These are phyloP conservation scores for Phialophora tarda DNA, from an alignment of 2,329 filamentous ascomycete species.

Conservation along the genomic window DNA sequence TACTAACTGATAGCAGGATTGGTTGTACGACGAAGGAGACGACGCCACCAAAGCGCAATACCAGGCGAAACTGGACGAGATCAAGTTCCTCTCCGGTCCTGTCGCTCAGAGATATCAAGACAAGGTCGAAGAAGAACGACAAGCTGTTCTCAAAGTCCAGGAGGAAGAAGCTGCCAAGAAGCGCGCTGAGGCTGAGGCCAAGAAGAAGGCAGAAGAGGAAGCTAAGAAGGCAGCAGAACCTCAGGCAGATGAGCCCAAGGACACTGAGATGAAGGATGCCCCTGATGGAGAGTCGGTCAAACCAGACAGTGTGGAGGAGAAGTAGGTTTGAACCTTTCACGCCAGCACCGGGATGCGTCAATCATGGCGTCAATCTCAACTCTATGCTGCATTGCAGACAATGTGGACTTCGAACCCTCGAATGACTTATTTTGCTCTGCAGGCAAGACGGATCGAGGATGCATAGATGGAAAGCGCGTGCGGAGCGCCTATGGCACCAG, in stretches of 20 bases:
- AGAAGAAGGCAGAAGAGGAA: constrained; percentile 76
- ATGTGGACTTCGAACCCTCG: neutral
- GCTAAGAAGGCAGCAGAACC: constrained; percentile 56
- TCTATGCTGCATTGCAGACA: constrained; percentile 1
- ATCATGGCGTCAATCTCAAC: constrained; percentile 1
- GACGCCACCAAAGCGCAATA: constrained; percentile 94
- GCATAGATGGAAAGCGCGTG: constrained; percentile 4
- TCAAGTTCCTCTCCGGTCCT: constrained; percentile 85
- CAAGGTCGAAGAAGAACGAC: constrained; percentile 85
- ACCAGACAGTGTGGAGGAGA: constrained; percentile 43
- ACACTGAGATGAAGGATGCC: constrained; percentile 67
- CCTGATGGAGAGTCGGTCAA: constrained; percentile 48
- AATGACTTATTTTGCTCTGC: constrained; percentile 11
- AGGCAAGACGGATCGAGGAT: constrained; percentile 8
- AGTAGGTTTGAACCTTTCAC: constrained; percentile 23
- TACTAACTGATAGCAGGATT: constrained; percentile 69
- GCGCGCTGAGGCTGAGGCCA: constrained; percentile 71
- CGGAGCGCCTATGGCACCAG: neutral
- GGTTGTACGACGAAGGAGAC: constrained; percentile 97
- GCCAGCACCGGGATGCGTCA: constrained; percentile 5
- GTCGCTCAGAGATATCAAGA: constrained; percentile 95
- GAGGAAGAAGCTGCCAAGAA: constrained; percentile 70
- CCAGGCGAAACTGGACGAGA: constrained; percentile 92
- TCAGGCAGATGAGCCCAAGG: constrained; percentile 44
- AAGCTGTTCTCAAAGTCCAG: constrained; percentile 69